Base-by-base conservation (phyloP, 2,329 filamentous ascomycete species). In the Pseudogymnoascus sp. region DNA sequence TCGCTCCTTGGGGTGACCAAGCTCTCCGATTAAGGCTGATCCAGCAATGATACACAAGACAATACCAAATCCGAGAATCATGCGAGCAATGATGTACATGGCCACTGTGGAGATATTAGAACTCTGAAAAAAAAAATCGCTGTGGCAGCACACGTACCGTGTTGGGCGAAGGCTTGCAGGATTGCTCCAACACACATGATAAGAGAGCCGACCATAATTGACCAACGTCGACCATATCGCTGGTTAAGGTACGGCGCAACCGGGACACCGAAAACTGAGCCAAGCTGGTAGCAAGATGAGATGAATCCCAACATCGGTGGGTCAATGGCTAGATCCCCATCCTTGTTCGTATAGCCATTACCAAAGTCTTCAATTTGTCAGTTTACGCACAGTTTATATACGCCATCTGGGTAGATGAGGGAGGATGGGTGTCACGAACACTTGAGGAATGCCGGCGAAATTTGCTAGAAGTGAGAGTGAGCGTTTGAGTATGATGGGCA, bases 161-260 rank as follows among this genome's bases (percentile, higher is more conserved):
- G 36, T 71, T 74, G 73, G 70, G 65, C 80, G 76, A 9, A 78
- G 3, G 81, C 81, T 68, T 85, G 83, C 41, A 86, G 74, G 6
- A 84, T 66, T 2, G 82, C 78, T 9, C 84, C 83, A 12, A 79
- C 67, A 25, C 81, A 73, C 79, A 84, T 84, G 65, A 84, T 75
- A 0, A 75, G 61, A 12, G 81, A 84, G 0, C 83, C 83, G 27
- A 79, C 72, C 64, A 85, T 75, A 63, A 86, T 82, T n/a, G 81
- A 78, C 75, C 76, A 79, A 63, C 80, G 74, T 64, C 80, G 70
- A 13, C 80, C 82, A 39, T 78, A 74, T 17, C 72, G 71, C 63
- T 84, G 79, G 60, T 80, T 80, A 4, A 84, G 67, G 61, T 77
- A 76, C 0, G 81, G 78, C 2, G 83, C 80, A 63, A 85, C 73